A percentile compares a stretch with the other conserved stretches of the same genome.
These are phyloP conservation scores for Fusarium anthophilum DNA, from an alignment of 2,329 filamentous ascomycete species.

Conservation along the genomic window DNA sequence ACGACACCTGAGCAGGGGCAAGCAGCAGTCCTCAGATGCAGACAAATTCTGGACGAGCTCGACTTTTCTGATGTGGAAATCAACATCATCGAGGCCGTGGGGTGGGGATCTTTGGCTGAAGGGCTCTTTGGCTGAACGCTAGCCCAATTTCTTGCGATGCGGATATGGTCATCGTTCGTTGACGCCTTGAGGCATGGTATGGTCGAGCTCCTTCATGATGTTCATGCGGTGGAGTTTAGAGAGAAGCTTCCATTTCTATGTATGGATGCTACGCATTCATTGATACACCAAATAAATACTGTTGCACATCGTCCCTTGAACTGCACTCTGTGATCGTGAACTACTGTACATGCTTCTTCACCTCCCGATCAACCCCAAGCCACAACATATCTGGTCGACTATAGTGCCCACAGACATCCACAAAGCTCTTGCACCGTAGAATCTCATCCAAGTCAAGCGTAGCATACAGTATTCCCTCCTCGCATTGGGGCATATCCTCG, in stretches of 20 bases:
- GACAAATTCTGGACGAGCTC: background rate
- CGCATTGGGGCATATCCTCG: background rate
- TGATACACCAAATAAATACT: no score
- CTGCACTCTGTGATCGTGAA: no score
- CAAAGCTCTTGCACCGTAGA: conserved; percentile 49
- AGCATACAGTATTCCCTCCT: conserved; percentile 59
- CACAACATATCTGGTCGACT: conserved; percentile 51
- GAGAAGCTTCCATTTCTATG: no score
- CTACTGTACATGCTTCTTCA: background rate
- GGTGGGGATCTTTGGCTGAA: no score
- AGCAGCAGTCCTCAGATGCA: background rate
- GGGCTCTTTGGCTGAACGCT: no score
- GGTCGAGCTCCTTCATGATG: no score
- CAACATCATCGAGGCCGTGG: accelerated
- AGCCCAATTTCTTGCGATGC: no score
- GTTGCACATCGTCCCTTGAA: no score
- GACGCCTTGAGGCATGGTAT: no score
- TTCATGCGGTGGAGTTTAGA: no score
- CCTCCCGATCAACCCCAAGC: conserved; percentile 32
- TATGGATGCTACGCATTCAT: no score
- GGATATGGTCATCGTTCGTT: no score
- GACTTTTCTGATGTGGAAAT: accelerated
- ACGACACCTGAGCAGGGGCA: background rate
- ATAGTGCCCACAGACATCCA: conserved; percentile 48
- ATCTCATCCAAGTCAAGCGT: conserved; percentile 57